Evolutionary conservation across 257 asterid genomes (phyloP).

Genomic region (Anisodus tanguticus): DNA sequence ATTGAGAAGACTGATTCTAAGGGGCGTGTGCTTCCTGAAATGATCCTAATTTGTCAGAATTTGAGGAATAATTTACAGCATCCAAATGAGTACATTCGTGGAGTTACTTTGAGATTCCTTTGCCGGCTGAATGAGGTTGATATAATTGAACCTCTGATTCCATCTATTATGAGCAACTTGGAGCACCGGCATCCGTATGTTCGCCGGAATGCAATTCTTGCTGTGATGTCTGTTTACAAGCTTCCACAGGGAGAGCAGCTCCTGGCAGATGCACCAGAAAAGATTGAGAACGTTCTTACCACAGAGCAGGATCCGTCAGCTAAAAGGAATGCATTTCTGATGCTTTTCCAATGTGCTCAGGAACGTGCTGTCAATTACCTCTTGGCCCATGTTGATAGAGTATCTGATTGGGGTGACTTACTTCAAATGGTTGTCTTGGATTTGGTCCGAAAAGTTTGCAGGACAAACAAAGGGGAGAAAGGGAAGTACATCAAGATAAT

Average conservation of each 20-base stretch:
- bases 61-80: constrained; percentile 86
- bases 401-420: constrained; percentile 86
- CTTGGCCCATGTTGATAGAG: constrained; percentile 72
- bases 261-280: constrained; percentile 96
- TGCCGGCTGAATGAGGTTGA: constrained; percentile 89
- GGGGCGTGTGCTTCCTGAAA: constrained; percentile 84
- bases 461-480: constrained; percentile 85
- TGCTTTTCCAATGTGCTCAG: constrained; percentile 90
- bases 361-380: constrained; percentile 86
- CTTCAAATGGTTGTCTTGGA: constrained; percentile 95
- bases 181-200: constrained; percentile 88
- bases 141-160: constrained; percentile 84
- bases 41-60: constrained; percentile 91
- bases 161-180: constrained; percentile 79
- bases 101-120: constrained; percentile 88
- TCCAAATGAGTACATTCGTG: constrained; percentile 92
- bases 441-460: constrained; percentile 84
- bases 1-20: constrained; percentile 85
- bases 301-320: constrained; percentile 88
- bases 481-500: constrained; percentile 92
- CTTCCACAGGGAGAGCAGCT: constrained; percentile 94
- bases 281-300: constrained; percentile 75
- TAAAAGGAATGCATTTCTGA: constrained; percentile 91
- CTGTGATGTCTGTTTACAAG: constrained; percentile 82
- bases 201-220: constrained; percentile 84